Evolutionary conservation across 148 eudicot genomes (phyloP), one percentile per base, ranked within the genome.

Genomic region (Suaeda aralocaspica): DNA sequence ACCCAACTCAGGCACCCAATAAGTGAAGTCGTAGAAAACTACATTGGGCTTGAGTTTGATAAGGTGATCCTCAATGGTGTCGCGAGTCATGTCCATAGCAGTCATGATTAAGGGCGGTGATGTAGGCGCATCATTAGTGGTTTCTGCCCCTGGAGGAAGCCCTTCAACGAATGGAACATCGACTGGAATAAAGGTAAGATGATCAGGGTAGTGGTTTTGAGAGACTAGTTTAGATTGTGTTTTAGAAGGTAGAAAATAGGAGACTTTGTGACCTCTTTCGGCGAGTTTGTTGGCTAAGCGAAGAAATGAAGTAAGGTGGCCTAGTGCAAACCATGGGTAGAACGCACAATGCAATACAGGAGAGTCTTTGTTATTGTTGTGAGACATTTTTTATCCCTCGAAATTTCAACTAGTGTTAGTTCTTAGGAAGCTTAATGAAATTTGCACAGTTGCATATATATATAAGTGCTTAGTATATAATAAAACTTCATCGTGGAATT

Each of bases 251-350:
- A 76, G 22, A 57, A 83, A 44, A 36, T 76, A 72, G 59, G 74
- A 61, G 46, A 82, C 50, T 25, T 50, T 70, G 70, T 82, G 83
- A 69, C 85, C 85, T 48, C 46, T 72, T 44, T 77, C 30, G 2
- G 83, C 83, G 0, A 84, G 62, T 48, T 72, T 75, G 76, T 82
- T 84, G 74, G 85, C 74, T 55, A 80, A 15, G 9, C 64, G 82
- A 5, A 82, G 85, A 26, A n/a, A 82, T 0, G 85, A 59, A n/a
- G 78, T 82, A 14, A 84, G 48, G 53, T 84, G 88, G 29, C 88
- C 83, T 59, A 79, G 48, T 22, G 84, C 85, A 13, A 77, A 70
- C 82, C 85, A 82, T 31, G 87, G 85, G 58, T 70, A 82, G 77
- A 82, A 80, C 0, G 66, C 80, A 51, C 82, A 33, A 42, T 68